Percentiles rank a stretch among this genome's conserved stretches.
phyloP scores from a whole-genome alignment of 345 rosid species.

The Cardiospermum halicacabum region DNA sequence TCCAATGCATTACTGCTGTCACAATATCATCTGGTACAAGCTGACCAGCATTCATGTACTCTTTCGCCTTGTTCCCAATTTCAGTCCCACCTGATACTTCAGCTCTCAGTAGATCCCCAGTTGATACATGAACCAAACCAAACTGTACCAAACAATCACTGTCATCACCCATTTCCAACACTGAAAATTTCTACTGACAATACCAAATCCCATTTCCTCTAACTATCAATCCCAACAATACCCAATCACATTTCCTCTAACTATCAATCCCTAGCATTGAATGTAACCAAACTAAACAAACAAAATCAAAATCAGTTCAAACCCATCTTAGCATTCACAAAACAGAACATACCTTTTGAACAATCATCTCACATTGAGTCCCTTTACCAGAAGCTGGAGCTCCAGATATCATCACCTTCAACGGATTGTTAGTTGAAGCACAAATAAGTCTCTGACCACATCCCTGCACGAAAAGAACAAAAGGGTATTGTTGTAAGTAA shows the following conservation, averaged over 20 bases:
- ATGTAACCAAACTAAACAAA: not conserved
- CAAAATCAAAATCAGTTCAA: not conserved
- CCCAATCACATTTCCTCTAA: not conserved
- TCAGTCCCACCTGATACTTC: conserved; percentile 78
- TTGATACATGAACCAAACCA: conserved; percentile 87
- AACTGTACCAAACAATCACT: conserved; percentile 32
- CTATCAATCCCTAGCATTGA: not conserved
- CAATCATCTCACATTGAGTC: conserved; percentile 82
- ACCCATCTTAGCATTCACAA: not conserved
- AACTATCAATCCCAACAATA: not conserved
- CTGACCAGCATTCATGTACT: conserved; percentile 69
- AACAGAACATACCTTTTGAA: conserved; percentile 48
- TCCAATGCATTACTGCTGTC: conserved; percentile 47
- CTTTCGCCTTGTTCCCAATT: conserved; percentile 71
- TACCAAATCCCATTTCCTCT: not conserved
- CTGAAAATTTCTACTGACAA: too few species aligned
- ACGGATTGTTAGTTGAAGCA: conserved; percentile 45
- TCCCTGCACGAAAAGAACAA: conserved; percentile 24
- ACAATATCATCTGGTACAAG: conserved; percentile 91
- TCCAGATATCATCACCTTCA: conserved; percentile 92
- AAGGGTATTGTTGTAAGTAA: too few species aligned
- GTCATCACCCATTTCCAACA: too few species aligned
- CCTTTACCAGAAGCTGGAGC: conserved; percentile 96
- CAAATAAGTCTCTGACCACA: conserved; percentile 34
- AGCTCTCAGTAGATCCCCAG: conserved; percentile 84